phyloP scores from a whole-genome alignment of 208 protist genomes.

The Eutreptiella sp. region DNA sequence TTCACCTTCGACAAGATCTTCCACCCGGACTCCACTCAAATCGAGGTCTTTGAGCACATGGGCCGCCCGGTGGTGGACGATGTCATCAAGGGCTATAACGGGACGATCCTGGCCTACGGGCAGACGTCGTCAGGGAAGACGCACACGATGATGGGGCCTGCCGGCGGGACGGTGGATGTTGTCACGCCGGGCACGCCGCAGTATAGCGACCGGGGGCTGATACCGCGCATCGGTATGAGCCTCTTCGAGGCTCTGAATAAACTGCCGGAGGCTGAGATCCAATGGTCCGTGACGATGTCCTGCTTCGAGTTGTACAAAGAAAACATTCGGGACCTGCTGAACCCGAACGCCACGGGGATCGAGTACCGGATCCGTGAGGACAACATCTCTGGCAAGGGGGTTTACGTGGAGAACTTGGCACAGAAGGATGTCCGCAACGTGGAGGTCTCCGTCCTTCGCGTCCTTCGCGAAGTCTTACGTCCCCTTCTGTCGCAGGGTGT shows the following conservation, averaged over 20 bases:
- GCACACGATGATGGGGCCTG: constrained; percentile 53
- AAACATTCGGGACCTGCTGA: constrained; percentile 3
- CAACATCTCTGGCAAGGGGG: not conserved
- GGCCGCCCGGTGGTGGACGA: constrained; percentile 17
- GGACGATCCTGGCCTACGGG: constrained; percentile 34
- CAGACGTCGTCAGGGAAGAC: constrained; percentile 38
- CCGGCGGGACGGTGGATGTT: constrained; percentile 30
- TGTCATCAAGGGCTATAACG: constrained; percentile 39
- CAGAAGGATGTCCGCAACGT: not conserved
- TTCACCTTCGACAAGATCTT: constrained; percentile 28
- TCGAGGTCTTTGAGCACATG: constrained; percentile 26
- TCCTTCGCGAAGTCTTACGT: too few species aligned
- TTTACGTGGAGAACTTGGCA: constrained; percentile 18
- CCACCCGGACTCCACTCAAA: not conserved
- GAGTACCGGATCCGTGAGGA: constrained; percentile 47
- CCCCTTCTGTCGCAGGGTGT: too few species aligned
- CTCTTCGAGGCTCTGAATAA: constrained; percentile 23
- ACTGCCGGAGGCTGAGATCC: constrained; percentile 35
- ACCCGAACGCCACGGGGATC: not conserved
- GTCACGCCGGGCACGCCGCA: constrained; percentile 2
- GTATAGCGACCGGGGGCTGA: constrained; percentile 30
- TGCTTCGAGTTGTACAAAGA: constrained; percentile 33
- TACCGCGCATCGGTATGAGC: not conserved
- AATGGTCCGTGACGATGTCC: constrained; percentile 34
- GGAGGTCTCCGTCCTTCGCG: too few species aligned